Evolutionary conservation across 192 early-diverging fungal genomes (phyloP).

Genomic region (Paraglomus brasilianum): DNA sequence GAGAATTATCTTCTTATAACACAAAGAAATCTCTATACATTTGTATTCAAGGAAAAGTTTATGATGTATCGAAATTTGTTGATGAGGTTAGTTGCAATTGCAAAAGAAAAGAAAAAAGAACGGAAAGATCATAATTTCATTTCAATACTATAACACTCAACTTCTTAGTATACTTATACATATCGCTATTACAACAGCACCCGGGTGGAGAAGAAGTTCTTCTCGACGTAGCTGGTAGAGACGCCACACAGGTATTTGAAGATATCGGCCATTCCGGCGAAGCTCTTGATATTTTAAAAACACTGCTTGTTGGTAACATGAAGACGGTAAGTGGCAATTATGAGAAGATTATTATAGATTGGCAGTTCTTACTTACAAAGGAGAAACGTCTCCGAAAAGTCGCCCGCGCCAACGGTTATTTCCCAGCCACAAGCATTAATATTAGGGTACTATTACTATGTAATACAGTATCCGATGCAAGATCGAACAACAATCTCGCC

Average conservation of each 20-base stretch:
- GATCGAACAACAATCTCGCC: constrained; percentile 31
- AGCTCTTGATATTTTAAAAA: constrained; percentile 79
- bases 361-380: no score
- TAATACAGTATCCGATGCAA: no score
- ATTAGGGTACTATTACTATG: no score
- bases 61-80: constrained; percentile 76
- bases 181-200: constrained; percentile 59
- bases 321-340: constrained; percentile 58
- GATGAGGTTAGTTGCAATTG: constrained; percentile 61
- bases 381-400: no score
- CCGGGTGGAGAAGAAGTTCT: constrained; percentile 91
- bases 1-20: constrained; percentile 72
- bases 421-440: no score
- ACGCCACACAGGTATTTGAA: constrained; percentile 90
- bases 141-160: not conserved
- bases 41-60: constrained; percentile 75
- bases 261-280: constrained; percentile 96
- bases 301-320: constrained; percentile 73
- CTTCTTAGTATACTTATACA: not conserved
- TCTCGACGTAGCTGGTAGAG: constrained; percentile 78
- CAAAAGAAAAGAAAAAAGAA: not conserved
- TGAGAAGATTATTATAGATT: no score
- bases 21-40: constrained; percentile 78
- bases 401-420: no score
- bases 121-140: not conserved